These are phyloP conservation scores for Neltuma alba DNA, from an alignment of 306 rosid species.

Conservation along the genomic window DNA sequence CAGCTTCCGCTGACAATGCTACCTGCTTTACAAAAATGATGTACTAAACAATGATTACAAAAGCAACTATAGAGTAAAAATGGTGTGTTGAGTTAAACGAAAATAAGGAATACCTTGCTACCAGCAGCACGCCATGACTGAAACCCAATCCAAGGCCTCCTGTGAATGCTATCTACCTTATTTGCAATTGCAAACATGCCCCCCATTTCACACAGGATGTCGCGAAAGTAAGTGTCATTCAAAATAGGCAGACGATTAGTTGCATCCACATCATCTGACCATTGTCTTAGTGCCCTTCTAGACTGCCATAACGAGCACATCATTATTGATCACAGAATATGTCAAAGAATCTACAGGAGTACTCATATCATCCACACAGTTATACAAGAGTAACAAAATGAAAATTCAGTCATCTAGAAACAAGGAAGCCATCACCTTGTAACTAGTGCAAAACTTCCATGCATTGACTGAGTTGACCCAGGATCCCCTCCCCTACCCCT, in stretches of 20 bases:
- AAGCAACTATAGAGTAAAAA: conserved; percentile 4
- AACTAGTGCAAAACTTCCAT: conserved; percentile 26
- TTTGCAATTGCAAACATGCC: conserved; percentile 97
- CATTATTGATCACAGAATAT: conserved; percentile 10
- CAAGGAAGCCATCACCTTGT: conserved; percentile 23
- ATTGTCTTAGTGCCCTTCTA: conserved; percentile 68
- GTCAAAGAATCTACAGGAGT: conserved; percentile 21
- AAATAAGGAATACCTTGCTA: conserved; percentile 79
- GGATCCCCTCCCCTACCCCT: no score
- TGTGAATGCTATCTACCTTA: conserved; percentile 78
- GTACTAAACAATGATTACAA: conserved; percentile 31
- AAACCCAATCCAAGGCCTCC: conserved; percentile 98
- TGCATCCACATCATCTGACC: conserved; percentile 94
- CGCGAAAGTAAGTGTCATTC: conserved; percentile 67
- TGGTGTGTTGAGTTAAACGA: conserved; percentile 24
- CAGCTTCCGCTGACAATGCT: conserved; percentile 69
- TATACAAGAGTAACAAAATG: conserved; percentile 16
- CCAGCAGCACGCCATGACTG: conserved; percentile 99
- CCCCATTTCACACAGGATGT: conserved; percentile 89
- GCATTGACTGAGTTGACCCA: no score
- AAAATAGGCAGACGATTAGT: conserved; percentile 76
- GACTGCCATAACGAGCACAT: conserved; percentile 65
- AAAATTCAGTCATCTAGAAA: conserved; percentile 12
- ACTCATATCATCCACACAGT: background rate
- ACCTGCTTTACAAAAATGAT: conserved; percentile 61